A percentile compares a stretch with the other conserved stretches of the same genome.
Conservation (phyloP, 2,329 filamentous ascomycete genomes). For the Aspergillus sp. region DNA sequence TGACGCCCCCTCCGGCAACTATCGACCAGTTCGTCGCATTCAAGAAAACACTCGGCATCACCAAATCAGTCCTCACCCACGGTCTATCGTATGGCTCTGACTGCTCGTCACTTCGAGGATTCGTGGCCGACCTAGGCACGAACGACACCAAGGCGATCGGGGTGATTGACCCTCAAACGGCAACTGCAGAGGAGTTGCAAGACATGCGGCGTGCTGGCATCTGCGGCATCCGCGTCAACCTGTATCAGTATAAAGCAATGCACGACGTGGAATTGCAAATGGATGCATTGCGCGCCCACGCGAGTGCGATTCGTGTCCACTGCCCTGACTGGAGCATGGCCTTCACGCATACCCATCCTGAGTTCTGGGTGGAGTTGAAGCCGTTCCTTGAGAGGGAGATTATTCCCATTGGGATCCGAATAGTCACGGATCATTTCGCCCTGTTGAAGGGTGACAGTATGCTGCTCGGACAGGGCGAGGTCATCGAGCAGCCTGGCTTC, state of each 20-base stretch:
- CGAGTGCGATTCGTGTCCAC: slow-evolving; percentile 18
- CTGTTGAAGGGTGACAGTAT: slow-evolving; percentile 37
- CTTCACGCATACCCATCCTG: slow-evolving; percentile 32
- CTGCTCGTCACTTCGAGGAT: slow-evolving; percentile 32
- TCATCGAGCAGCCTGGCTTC: slow-evolving; percentile 31
- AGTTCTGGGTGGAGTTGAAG: slow-evolving; percentile 28
- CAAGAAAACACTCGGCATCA: slow-evolving; percentile 28
- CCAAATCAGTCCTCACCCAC: slow-evolving; percentile 38
- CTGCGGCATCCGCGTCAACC: slow-evolving; percentile 37
- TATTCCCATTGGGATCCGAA: slow-evolving; percentile 15
- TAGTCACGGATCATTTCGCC: slow-evolving; percentile 42
- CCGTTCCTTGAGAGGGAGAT: slow-evolving; percentile 24
- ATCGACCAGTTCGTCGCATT: slow-evolving; percentile 26
- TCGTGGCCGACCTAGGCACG: slow-evolving; percentile 28
- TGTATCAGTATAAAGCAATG: slow-evolving; percentile 39
- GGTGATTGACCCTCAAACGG: slow-evolving; percentile 30
- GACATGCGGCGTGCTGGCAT: slow-evolving; percentile 30
- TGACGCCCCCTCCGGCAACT: slow-evolving; percentile 30
- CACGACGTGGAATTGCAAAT: slow-evolving; percentile 38
- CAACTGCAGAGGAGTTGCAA: slow-evolving; percentile 21
- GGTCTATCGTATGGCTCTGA: slow-evolving; percentile 41
- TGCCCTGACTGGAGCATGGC: slow-evolving; percentile 31
- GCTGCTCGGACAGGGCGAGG: slow-evolving; percentile 22
- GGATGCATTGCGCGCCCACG: slow-evolving; percentile 29
- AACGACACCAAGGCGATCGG: slow-evolving; percentile 28